phyloP scores from a whole-genome alignment of 2,329 filamentous ascomycete species.

The Penicillium sp. region DNA sequence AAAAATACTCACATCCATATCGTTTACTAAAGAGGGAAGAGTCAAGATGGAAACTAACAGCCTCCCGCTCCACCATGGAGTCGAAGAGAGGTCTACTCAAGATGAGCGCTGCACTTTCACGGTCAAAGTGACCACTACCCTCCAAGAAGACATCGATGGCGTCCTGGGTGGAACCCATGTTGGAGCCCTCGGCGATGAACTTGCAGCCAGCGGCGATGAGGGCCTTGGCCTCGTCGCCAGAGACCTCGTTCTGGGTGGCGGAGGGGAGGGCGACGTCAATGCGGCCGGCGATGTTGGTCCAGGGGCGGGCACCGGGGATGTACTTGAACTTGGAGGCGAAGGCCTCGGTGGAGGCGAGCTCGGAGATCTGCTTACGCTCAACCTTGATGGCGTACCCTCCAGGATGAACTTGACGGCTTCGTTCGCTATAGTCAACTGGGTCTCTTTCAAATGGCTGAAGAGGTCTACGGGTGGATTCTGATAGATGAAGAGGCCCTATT shows the following conservation, averaged over 20 bases:
- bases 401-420: no score
- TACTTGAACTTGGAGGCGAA: conserved; percentile 76
- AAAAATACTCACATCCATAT: no score
- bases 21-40: no score
- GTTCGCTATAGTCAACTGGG: no score
- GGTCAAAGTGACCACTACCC: no score
- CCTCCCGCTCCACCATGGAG: no score
- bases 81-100: no score
- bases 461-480: no score
- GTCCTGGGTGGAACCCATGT: conserved; percentile 98
- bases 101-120: no score
- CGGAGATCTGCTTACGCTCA: conserved; percentile 78
- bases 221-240: conserved; percentile 81
- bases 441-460: no score
- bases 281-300: conserved; percentile 78
- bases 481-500: no score
- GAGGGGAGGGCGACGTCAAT: conserved; percentile 91
- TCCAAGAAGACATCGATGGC: conserved; percentile 93
- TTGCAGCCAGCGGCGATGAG: conserved; percentile 75
- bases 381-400: conserved; percentile 76
- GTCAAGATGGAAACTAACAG: no score
- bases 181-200: conserved; percentile 94
- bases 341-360: conserved; percentile 62
- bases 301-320: conserved; percentile 83
- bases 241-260: conserved; percentile 98